Conservation (phyloP, 2,329 filamentous ascomycete genomes). For the Septoria petroselini region DNA sequence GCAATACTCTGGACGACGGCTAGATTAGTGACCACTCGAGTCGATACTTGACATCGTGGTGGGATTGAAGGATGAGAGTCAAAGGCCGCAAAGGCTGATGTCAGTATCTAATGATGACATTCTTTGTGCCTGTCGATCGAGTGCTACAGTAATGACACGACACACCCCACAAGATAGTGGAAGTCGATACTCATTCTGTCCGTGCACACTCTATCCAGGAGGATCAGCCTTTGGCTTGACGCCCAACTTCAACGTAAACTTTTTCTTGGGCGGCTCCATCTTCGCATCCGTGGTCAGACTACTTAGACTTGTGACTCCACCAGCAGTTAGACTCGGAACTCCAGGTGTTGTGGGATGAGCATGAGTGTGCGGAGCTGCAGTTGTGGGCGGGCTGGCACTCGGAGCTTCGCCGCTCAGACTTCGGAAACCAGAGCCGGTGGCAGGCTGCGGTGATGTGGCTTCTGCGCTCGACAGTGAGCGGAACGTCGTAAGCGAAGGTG, state of each 20-base stretch:
- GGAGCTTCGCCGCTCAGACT: conserved; percentile 13
- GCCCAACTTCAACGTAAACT: conserved; percentile 31
- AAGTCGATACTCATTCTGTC: too few species aligned
- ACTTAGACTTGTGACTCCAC: conserved; percentile 19
- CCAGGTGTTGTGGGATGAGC: conserved; percentile 7
- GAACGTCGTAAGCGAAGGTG: conserved; percentile 5
- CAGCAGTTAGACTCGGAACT: conserved; percentile 10
- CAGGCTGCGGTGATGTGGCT: neutral
- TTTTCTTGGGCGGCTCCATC: conserved; percentile 27
- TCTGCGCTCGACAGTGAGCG: conserved; percentile 9
- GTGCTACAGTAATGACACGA: too few species aligned
- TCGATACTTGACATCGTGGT: neutral
- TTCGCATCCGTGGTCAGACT: conserved; percentile 7
- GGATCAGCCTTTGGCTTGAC: conserved; percentile 10
- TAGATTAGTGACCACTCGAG: neutral
- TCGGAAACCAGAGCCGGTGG: conserved; percentile 13
- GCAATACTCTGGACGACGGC: neutral
- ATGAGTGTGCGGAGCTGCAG: conserved; percentile 15
- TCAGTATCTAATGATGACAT: too few species aligned
- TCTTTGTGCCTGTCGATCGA: too few species aligned
- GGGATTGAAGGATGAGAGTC: neutral
- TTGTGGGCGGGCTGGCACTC: conserved; percentile 14
- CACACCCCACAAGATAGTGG: too few species aligned
- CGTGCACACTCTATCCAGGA: conserved; percentile 12
- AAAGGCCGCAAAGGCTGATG: too few species aligned